These are phyloP conservation scores for Fraxinus greggii DNA, from an alignment of 305 asterid genomes.

Conservation along the genomic window DNA sequence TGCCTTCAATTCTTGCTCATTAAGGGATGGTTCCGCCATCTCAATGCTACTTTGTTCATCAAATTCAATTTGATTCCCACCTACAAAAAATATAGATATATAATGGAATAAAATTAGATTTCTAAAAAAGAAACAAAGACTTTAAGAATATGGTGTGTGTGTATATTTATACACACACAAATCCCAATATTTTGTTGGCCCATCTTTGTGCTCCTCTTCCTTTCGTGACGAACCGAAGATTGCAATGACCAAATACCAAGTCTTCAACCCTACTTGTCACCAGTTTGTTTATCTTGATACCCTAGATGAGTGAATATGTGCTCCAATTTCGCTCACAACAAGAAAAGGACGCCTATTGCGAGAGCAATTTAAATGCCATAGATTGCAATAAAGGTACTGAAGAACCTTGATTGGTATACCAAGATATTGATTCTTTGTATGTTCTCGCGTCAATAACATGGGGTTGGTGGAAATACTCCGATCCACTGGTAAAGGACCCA, in stretches of 20 bases:
- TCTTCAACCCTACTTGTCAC: background rate
- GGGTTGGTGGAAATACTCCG: background rate
- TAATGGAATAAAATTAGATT: no score
- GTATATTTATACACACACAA: background rate
- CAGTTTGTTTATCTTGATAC: background rate
- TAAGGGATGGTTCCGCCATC: background rate
- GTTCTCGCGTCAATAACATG: background rate
- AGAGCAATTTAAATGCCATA: background rate
- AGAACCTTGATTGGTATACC: background rate
- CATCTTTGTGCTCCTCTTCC: background rate
- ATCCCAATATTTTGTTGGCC: constrained; percentile 11
- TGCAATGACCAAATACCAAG: background rate
- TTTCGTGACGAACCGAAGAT: background rate
- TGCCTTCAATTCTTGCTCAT: background rate
- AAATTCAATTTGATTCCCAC: background rate
- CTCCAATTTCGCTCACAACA: constrained; percentile 11
- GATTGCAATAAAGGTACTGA: background rate
- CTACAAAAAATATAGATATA: background rate
- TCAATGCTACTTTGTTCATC: background rate
- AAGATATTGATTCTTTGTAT: background rate
- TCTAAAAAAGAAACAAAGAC: background rate
- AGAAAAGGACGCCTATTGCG: background rate
- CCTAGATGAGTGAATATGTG: background rate
- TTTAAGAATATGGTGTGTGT: background rate
- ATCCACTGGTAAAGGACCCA: background rate